Evolutionary conservation across 257 asterid genomes (phyloP).

Genomic region (Solanum pinnatisectum): DNA sequence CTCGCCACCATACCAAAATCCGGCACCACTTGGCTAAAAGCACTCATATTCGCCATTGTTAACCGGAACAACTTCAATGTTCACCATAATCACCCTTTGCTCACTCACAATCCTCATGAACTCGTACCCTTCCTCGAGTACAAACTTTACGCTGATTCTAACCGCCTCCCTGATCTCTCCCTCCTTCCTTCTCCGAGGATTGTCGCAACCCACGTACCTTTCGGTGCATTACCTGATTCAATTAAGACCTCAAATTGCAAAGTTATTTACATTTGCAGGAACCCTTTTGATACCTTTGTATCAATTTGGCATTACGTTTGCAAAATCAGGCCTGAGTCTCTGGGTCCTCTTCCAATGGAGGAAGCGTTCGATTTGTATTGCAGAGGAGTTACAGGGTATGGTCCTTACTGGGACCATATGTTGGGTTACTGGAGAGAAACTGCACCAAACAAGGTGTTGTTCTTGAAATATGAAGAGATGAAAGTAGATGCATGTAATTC

Average conservation of each 20-base stretch:
- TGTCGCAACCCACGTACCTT: conserved; percentile 35
- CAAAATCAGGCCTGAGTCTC: conserved; percentile 7
- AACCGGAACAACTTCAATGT: conserved; percentile 5
- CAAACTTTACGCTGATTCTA: conserved; percentile 7
- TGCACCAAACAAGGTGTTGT: conserved; percentile 27
- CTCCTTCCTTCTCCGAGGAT: conserved; percentile 21
- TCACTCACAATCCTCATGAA: conserved; percentile 39
- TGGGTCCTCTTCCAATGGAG: conserved; percentile 4
- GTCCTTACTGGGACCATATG: conserved; percentile 64
- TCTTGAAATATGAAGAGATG: conserved; percentile 46
- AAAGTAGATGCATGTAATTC: conserved; percentile 6
- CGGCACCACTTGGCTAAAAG: conserved; percentile 59
- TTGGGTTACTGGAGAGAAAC: conserved; percentile 40
- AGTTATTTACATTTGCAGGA: conserved; percentile 34
- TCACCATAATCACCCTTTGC: conserved; percentile 20
- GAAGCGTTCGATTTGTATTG: conserved; percentile 24
- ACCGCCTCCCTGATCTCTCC: conserved; percentile 12
- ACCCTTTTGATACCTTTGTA: conserved; percentile 37
- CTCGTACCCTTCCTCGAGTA: conserved; percentile 42
- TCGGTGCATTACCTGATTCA: conserved; percentile 17
- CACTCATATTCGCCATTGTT: conserved; percentile 22
- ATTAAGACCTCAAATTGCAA: conserved; percentile 12
- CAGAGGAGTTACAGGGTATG: conserved; percentile 25
- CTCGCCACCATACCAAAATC: conserved; percentile 44
- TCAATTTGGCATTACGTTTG: conserved; percentile 24